Evolutionary conservation across 2,329 filamentous ascomycete genomes (phyloP), one percentile per base, ranked within the genome.

Genomic region (Penicillium brasilianum): DNA sequence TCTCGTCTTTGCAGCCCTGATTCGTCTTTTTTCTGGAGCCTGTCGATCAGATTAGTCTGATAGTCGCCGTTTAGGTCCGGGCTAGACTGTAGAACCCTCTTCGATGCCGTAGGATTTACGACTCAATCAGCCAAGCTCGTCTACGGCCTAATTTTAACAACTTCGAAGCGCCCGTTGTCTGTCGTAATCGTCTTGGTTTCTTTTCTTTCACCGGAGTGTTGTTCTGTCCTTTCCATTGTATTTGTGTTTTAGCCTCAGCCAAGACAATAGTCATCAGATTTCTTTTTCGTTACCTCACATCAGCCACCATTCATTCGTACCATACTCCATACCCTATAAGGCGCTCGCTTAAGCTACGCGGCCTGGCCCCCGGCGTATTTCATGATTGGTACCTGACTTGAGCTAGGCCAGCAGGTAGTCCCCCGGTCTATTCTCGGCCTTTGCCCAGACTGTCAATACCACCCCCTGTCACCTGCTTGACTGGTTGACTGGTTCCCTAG

Each of bases 31-130:
- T 44, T 48, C 34, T 3, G 25, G 3, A 28, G n/a, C 51, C 37
- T 36, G 58, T 57, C 55, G 58, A 65, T 63, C 56, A 55, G 55
- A 59, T 66, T 28, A 30, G 44, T 30, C 25, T 14, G 8, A n/a
- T 48, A 64, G 61, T 57, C 64, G 58, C 62, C 57, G 41, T 62
- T 59, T 57, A 55, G 62, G 67, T 68, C 68, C 62, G 62, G 63
- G 50, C 49, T 56, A 20, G 25, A 28, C 25, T 28, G n/a, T n/a
- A 28, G 25, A 28, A 28, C 25, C 43, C 14, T 4, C 7, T 49
- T 30, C 28, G 58, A 55, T 58, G 49, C 54, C 57, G 36, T 30
- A 39, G 36, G 32, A 28, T 41, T 59, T 55, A 60, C 46, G 41
- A 52, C 20, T 48, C 44, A 30, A 11, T 18, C 14, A 16, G 43